phyloP scores from a whole-genome alignment of 805 yeast genomes.

The Dipodascus geniculatus region DNA sequence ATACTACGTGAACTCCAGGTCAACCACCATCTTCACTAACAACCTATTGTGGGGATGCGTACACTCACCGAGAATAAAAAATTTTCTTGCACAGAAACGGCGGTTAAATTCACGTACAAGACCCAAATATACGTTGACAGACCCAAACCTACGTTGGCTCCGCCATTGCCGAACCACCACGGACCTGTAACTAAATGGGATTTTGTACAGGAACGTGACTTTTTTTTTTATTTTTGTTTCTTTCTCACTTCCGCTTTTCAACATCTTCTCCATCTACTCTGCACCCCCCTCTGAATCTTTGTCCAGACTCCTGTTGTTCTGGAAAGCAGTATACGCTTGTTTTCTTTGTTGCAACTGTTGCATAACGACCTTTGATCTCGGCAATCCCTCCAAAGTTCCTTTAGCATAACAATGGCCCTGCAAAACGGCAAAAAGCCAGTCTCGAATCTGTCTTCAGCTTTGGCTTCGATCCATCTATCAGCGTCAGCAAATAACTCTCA shows the following conservation, averaged over 20 bases:
- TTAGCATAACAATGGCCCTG: neutral
- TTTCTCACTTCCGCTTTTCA: neutral
- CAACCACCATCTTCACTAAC: neutral
- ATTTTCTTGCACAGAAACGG: neutral
- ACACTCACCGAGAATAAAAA: neutral
- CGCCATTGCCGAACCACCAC: neutral
- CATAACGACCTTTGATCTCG: too few species aligned
- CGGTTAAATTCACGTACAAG: neutral
- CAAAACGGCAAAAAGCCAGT: slow-evolving; percentile 11
- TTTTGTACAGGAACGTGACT: neutral
- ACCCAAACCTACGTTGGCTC: neutral
- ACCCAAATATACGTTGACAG: neutral
- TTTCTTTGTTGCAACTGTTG: too few species aligned
- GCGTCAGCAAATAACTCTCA: slow-evolving; percentile 3
- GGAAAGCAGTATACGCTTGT: neutral
- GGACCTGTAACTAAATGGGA: neutral
- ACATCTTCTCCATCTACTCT: neutral
- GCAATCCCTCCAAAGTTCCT: too few species aligned
- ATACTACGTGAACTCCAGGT: neutral
- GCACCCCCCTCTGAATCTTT: too few species aligned
- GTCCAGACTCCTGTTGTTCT: neutral
- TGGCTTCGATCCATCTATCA: slow-evolving; percentile 18
- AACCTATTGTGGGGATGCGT: neutral
- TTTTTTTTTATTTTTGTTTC: neutral
- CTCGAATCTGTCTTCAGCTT: slow-evolving; percentile 22